These are phyloP conservation scores for Rhinocladiella similis DNA, from an alignment of 2,329 filamentous ascomycete genomes.

Conservation along the genomic window DNA sequence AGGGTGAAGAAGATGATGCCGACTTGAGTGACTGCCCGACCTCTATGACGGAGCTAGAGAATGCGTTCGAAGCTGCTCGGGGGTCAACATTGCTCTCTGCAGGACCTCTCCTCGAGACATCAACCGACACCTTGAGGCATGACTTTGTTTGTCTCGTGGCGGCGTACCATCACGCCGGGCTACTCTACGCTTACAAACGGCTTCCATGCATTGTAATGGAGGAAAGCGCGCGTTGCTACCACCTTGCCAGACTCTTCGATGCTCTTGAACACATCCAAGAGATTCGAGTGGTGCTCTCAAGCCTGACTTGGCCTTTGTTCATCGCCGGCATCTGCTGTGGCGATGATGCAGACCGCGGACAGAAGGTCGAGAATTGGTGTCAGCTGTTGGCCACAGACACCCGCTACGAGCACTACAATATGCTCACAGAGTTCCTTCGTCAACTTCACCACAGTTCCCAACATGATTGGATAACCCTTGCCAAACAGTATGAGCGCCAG, in stretches of 20 bases:
- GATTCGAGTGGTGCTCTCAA: not conserved
- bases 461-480: too few relatives aligned
- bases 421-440: too few relatives aligned
- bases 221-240: not conserved
- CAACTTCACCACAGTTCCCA: too few relatives aligned
- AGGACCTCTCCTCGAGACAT: not conserved
- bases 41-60: too few relatives aligned
- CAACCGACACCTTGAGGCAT: not conserved
- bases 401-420: constrained; percentile 1
- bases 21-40: too few relatives aligned
- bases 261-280: constrained; percentile 3
- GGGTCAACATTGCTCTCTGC: constrained; percentile 1
- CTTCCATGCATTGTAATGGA: not conserved
- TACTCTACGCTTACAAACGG: not conserved
- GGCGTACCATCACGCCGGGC: constrained; percentile 1
- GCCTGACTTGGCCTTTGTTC: constrained; percentile 5
- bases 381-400: not conserved
- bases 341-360: not conserved
- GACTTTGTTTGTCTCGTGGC: not conserved
- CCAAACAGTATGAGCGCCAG: too few relatives aligned
- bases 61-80: not conserved
- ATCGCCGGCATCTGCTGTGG: constrained; percentile 3
- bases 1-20: not conserved
- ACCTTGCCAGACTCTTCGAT: constrained; percentile 1
- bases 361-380: not conserved